phyloP scores from a whole-genome alignment of 139 green algal species.

The Chlamydomonas schloesseri region DNA sequence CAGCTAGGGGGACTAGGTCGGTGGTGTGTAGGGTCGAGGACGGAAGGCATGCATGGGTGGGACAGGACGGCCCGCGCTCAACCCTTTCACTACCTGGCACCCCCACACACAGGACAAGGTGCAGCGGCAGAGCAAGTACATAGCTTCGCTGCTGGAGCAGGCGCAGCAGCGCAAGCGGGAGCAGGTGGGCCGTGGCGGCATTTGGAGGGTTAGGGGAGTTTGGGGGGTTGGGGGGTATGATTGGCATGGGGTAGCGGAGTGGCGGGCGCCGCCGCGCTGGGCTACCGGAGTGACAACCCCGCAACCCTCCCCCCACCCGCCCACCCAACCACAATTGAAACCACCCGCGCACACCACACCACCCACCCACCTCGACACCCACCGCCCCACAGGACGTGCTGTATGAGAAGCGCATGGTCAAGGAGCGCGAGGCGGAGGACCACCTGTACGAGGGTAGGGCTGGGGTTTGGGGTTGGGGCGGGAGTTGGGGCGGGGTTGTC shows the following conservation, averaged over 20 bases:
- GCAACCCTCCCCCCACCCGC: background rate
- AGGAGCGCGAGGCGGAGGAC: constrained; percentile 88
- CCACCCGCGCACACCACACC: background rate
- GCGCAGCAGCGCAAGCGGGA: constrained; percentile 88
- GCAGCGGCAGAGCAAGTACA: constrained; percentile 61
- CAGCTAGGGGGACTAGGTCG: no score
- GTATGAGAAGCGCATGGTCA: constrained; percentile 65
- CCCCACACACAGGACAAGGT: constrained; percentile 67
- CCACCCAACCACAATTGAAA: background rate
- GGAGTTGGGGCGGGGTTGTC: no score
- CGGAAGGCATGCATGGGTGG: no score
- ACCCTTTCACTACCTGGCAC: no score
- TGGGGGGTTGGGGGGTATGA: no score
- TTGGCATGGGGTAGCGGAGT: background rate
- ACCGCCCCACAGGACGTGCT: constrained; percentile 43
- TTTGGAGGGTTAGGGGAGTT: no score
- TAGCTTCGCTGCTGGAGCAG: constrained; percentile 73
- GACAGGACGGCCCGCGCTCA: no score
- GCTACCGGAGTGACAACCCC: no score
- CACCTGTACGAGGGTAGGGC: constrained; percentile 80
- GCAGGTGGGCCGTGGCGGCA: constrained; percentile 71
- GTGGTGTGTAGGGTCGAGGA: no score
- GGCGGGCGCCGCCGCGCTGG: no score
- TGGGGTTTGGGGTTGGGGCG: no score
- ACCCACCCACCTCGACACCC: no score